Conservation (phyloP, 169 alveolate genomes). For the Plasmodium reichenowi region DNA sequence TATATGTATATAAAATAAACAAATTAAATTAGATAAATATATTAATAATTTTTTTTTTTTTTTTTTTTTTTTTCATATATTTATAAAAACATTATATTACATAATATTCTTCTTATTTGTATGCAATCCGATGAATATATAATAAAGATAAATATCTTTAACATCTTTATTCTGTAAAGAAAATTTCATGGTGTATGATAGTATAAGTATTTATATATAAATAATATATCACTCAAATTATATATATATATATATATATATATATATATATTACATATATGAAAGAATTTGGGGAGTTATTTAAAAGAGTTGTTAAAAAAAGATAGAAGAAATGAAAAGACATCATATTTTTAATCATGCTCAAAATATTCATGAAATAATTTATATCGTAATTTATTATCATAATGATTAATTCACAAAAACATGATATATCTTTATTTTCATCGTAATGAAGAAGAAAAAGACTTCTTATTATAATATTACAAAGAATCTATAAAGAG, state of each 20-base stretch:
- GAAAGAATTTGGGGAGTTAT: constrained; percentile 1
- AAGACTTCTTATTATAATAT: constrained; percentile 52
- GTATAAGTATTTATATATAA: not conserved
- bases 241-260: not conserved
- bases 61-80: not conserved
- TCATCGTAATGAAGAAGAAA: constrained; percentile 16
- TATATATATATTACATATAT: constrained; percentile 27
- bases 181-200: not conserved
- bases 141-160: constrained; percentile 67
- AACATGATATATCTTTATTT: constrained; percentile 37
- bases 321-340: constrained; percentile 54
- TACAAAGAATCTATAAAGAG: constrained; percentile 48
- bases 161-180: constrained; percentile 39
- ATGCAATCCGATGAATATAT: constrained; percentile 61
- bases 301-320: constrained; percentile 48
- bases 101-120: constrained; percentile 37
- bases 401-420: constrained; percentile 65
- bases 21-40: not conserved
- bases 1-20: not conserved
- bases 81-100: constrained; percentile 4
- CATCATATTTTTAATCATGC: constrained; percentile 44
- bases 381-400: constrained; percentile 51
- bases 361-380: constrained; percentile 28
- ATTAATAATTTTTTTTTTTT: not conserved
- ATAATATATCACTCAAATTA: too few relatives aligned